phyloP scores from a whole-genome alignment of 495 filamentous ascomycete species.

The Daldinia loculata region DNA sequence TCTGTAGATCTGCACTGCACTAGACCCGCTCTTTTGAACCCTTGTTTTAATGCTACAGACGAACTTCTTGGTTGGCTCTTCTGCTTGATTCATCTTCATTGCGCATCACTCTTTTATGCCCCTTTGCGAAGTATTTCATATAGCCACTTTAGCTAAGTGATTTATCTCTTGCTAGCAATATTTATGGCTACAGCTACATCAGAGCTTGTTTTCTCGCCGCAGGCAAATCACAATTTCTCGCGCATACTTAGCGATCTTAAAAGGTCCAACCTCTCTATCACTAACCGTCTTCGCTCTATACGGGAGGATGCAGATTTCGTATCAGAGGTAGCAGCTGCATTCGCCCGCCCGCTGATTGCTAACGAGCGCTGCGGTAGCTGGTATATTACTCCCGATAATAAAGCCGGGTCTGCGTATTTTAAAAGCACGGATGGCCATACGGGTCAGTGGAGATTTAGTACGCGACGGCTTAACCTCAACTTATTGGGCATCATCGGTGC shows the following conservation, averaged over 20 bases:
- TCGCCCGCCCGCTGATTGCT: slow-evolving; percentile 80
- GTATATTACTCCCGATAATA: slow-evolving; percentile 79
- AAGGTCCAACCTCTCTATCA: slow-evolving; percentile 76
- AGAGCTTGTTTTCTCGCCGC: slow-evolving; percentile 59
- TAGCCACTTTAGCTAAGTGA: neutral
- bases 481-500: slow-evolving; percentile 69
- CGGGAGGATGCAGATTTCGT: slow-evolving; percentile 74
- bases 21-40: neutral
- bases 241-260: slow-evolving; percentile 67
- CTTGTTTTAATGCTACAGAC: neutral
- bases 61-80: neutral
- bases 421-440: slow-evolving; percentile 97
- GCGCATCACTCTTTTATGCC: neutral
- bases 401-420: slow-evolving; percentile 84
- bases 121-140: neutral
- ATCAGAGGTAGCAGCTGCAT: slow-evolving; percentile 57
- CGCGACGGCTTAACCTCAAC: slow-evolving; percentile 83
- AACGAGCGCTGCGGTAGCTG: slow-evolving; percentile 96
- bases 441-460: slow-evolving; percentile 88
- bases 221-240: slow-evolving; percentile 64
- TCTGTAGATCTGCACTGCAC: neutral
- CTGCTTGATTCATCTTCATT: neutral
- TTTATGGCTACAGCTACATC: slow-evolving; percentile 39
- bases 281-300: slow-evolving; percentile 81
- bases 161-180: neutral